Conservation (phyloP, 2,329 filamentous ascomycete genomes). For the Fusarium staphyleae region DNA sequence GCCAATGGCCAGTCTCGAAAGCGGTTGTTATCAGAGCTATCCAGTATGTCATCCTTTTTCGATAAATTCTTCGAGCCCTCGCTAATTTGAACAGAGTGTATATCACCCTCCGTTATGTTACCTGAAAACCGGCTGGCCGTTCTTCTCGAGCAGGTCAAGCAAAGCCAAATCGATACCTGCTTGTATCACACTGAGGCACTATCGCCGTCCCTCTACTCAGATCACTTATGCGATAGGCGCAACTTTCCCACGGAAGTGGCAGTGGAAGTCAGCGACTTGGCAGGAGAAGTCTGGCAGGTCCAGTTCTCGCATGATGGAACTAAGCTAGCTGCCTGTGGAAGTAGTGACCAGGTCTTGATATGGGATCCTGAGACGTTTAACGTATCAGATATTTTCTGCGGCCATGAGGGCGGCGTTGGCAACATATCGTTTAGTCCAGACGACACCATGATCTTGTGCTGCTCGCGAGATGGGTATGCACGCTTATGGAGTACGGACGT, state of each 20-base stretch:
- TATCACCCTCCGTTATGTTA: constrained; percentile 96
- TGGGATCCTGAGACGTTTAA: constrained; percentile 79
- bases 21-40: constrained; percentile 79
- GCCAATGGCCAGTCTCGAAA: constrained; percentile 77
- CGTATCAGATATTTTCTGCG: constrained; percentile 66
- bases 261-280: constrained; percentile 74
- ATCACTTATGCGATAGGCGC: constrained; percentile 82
- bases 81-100: constrained; percentile 66
- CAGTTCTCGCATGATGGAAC: constrained; percentile 88
- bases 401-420: constrained; percentile 75
- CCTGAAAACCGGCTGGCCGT: constrained; percentile 87
- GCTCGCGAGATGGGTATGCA: constrained; percentile 75
- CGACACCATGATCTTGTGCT: constrained; percentile 84
- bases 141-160: constrained; percentile 83
- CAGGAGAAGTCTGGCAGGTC: constrained; percentile 89
- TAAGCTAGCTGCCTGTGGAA: constrained; percentile 82
- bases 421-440: constrained; percentile 93
- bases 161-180: constrained; percentile 81
- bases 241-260: constrained; percentile 79
- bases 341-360: constrained; percentile 76
- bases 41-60: constrained; percentile 64
- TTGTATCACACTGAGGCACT: constrained; percentile 84
- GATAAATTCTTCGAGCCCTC: background rate
- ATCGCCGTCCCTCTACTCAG: constrained; percentile 85
- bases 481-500: constrained; percentile 78